Evolutionary conservation across 2,329 filamentous ascomycete genomes (phyloP).

Genomic region (Thielaviopsis punctulata): DNA sequence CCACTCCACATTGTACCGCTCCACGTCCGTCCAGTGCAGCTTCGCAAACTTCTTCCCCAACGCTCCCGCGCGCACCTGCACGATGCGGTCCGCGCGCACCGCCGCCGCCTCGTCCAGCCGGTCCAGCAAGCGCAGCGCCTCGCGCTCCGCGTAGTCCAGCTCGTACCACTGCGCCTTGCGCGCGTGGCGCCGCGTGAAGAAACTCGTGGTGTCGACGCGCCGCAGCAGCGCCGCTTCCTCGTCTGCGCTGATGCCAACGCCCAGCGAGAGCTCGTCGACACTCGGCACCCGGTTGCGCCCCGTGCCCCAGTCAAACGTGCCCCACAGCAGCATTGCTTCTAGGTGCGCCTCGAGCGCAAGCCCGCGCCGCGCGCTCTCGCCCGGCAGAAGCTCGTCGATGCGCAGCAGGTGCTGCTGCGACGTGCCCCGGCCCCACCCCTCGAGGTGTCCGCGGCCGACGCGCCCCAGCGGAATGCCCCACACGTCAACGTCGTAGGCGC

Average conservation of each 20-base stretch:
- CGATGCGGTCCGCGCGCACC: conserved; percentile 14
- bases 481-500: conserved; percentile 19
- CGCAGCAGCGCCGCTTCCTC: conserved; percentile 19
- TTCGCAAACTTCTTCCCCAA: background rate
- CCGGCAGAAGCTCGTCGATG: conserved; percentile 40
- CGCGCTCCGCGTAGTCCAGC: conserved; percentile 22
- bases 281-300: conserved; percentile 33
- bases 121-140: conserved; percentile 18
- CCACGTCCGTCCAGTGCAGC: conserved; percentile 7
- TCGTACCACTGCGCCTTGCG: conserved; percentile 27
- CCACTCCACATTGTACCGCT: conserved; percentile 11
- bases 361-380: conserved; percentile 35
- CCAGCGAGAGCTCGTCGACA: conserved; percentile 33
- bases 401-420: conserved; percentile 27
- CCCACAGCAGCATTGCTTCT: conserved; percentile 43
- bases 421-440: conserved; percentile 36
- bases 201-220: conserved; percentile 19
- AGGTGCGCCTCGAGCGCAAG: conserved; percentile 37
- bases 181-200: conserved; percentile 29
- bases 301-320: conserved; percentile 37
- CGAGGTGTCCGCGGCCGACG: conserved; percentile 34
- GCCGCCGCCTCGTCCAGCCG: conserved; percentile 16
- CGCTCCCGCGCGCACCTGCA: background rate
- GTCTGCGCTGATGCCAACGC: conserved; percentile 21
- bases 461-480: conserved; percentile 34